Conservation (phyloP, 345 rosid genomes). For the Mallotus nudiflorus region DNA sequence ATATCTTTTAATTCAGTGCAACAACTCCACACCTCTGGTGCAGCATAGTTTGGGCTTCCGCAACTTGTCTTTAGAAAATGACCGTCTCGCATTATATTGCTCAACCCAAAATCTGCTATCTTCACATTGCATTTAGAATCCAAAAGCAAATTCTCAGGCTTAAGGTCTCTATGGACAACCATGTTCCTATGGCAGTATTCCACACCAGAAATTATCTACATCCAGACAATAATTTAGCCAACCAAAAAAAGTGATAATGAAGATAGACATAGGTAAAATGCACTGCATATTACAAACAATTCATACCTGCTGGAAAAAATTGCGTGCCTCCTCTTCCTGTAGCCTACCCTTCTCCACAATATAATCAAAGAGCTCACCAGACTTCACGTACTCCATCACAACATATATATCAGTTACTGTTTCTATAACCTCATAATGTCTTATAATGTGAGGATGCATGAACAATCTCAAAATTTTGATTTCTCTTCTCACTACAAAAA, state of each 20-base stretch:
- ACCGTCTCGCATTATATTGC: constrained; percentile 96
- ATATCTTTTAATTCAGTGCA: background rate
- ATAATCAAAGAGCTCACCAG: constrained; percentile 96
- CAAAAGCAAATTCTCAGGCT: constrained; percentile 92
- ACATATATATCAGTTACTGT: constrained; percentile 75
- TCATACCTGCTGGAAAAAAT: constrained; percentile 88
- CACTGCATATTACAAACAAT: constrained; percentile 7
- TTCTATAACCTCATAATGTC: constrained; percentile 93
- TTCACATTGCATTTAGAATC: constrained; percentile 90
- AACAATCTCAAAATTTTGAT: constrained; percentile 85
- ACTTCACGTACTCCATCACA: constrained; percentile 89
- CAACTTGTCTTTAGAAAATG: constrained; percentile 91
- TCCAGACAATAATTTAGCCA: constrained; percentile 18
- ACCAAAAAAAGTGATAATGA: background rate
- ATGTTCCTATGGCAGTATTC: constrained; percentile 89
- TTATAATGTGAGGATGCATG: constrained; percentile 93
- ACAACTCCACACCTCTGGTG: constrained; percentile 64
- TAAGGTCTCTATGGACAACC: constrained; percentile 97
- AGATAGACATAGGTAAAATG: background rate
- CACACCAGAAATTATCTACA: constrained; percentile 91
- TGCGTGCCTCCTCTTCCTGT: constrained; percentile 94
- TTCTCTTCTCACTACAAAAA: constrained; percentile 81
- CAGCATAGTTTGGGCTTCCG: constrained; percentile 98
- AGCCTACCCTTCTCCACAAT: constrained; percentile 87
- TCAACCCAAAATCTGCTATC: constrained; percentile 97